These are phyloP conservation scores for Stephania japonica DNA, from an alignment of 164 flowering plant genomes.

Conservation along the genomic window DNA sequence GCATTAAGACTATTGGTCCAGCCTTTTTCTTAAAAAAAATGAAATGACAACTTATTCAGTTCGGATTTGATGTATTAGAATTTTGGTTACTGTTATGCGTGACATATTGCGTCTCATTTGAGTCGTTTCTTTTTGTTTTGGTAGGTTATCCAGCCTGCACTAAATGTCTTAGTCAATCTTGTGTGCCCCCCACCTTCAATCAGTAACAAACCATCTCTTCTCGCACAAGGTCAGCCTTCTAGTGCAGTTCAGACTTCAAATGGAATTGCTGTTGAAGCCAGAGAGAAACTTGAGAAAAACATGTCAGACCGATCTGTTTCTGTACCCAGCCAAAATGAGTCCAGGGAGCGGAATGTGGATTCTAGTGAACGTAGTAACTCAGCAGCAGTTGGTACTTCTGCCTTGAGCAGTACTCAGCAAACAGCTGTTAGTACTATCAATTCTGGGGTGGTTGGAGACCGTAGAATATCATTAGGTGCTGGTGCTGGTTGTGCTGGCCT, in stretches of 20 bases:
- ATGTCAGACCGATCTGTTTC: conserved; percentile 36
- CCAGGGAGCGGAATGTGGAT: conserved; percentile 53
- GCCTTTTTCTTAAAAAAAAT: background rate
- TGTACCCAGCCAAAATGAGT: conserved; percentile 36
- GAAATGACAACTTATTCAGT: background rate
- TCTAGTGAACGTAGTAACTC: conserved; percentile 41
- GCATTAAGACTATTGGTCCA: background rate
- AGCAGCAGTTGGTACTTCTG: conserved; percentile 18
- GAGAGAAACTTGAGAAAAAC: conserved; percentile 53
- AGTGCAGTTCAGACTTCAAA: conserved; percentile 39
- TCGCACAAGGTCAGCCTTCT: conserved; percentile 55
- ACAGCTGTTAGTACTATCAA: conserved; percentile 38
- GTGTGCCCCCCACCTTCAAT: conserved; percentile 98
- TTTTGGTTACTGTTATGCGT: background rate
- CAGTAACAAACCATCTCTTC: conserved; percentile 57
- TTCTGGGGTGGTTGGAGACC: conserved; percentile 84
- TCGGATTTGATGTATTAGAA: background rate
- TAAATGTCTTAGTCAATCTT: conserved; percentile 82
- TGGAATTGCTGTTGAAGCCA: conserved; percentile 37
- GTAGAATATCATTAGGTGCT: conserved; percentile 82
- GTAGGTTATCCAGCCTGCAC: conserved; percentile 87
- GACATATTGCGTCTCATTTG: conserved; percentile 3
- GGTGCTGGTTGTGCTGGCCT: conserved; percentile 95
- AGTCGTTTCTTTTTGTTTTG: conserved; percentile 4
- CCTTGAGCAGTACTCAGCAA: conserved; percentile 28